Evolutionary conservation across 768 basidiomycete genomes (phyloP), one percentile per base, ranked within the genome.

Genomic region (Galerina sulciceps): DNA sequence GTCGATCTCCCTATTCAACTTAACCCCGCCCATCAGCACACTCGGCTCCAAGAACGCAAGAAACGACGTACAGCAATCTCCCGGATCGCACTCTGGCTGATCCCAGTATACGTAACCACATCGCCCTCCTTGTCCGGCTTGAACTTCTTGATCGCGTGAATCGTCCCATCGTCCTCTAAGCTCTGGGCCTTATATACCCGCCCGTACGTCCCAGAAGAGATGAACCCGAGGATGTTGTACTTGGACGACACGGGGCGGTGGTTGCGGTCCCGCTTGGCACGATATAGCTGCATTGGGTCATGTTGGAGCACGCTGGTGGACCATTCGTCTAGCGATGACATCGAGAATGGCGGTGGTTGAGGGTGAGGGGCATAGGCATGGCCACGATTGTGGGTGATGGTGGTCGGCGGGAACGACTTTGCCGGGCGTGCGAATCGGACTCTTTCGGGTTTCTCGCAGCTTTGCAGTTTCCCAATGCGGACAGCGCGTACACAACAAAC

Each of bases 81-180:
- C 58, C 97, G 82, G 65, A 94, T 93, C 4, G 96, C 97, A 74
- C 94, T 96, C 76, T 99, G 97, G 71, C 93, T 96, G 66, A 99
- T 94, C 2, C 96, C 97, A 10, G 96, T 98, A 72, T 99, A 99
- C 0, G 94, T 94, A 51, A 90, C 77, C 1, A 95, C 88, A 69
- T 99, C 97, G 18, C 96, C 96, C 76, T 99, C 97, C 74, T 99
- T 99, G 81, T 99, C 97, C 0, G 96, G 97, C 70, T 99, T 99
- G 81, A 99, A 99, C 74, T 99, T 99, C 81, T 99, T 99, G 78
- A 99, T 99, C 6, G 97, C 97, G 65, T 95, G 90, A 46, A 96
- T 82, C 61, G 77, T 80, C 2, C 81, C 85, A 41, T 89, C 87
- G 3, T 85, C 81, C 11, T 88, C 90, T 45, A 84, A 78, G 67